A percentile compares a stretch with the other conserved stretches of the same genome.
These are phyloP conservation scores for Penicillium brasilianum DNA, from an alignment of 2,329 filamentous ascomycete genomes.

Conservation along the genomic window DNA sequence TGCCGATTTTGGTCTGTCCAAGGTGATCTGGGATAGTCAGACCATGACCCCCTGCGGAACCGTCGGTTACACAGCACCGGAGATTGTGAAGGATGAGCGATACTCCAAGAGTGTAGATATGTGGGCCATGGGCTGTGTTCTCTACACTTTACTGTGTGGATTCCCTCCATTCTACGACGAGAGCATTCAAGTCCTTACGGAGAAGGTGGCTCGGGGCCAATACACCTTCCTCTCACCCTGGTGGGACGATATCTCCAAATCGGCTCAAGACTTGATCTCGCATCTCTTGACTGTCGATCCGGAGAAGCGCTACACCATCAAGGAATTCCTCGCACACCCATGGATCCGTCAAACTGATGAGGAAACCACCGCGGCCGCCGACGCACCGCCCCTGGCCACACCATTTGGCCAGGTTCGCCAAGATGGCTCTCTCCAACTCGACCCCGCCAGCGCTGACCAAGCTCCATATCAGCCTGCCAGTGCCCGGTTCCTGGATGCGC, in stretches of 20 bases:
- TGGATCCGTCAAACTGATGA: constrained; percentile 81
- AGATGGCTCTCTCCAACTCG: constrained; percentile 60
- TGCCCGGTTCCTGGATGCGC: constrained; percentile 62
- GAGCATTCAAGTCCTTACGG: constrained; percentile 93
- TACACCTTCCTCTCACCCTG: constrained; percentile 98
- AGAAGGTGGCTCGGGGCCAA: constrained; percentile 95
- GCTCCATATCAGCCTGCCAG: constrained; percentile 53
- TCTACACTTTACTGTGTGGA: constrained; percentile 95
- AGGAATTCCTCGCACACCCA: constrained; percentile 89
- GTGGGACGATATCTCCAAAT: constrained; percentile 98
- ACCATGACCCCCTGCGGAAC: constrained; percentile 99
- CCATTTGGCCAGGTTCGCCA: constrained; percentile 62
- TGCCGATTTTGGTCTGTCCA: constrained; percentile 95
- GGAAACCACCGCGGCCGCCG: constrained; percentile 67
- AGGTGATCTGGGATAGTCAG: constrained; percentile 96
- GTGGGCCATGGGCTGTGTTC: constrained; percentile 96
- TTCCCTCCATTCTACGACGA: constrained; percentile 99
- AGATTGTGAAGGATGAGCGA: constrained; percentile 98
- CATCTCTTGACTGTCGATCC: constrained; percentile 94
- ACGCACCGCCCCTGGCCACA: constrained; percentile 74
- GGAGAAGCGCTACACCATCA: constrained; percentile 91
- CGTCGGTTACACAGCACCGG: constrained; percentile 95
- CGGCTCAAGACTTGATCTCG: constrained; percentile 90
- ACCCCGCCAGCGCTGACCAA: constrained; percentile 51
- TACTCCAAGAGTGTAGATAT: constrained; percentile 99